Conservation (phyloP, 352 stramenopile genomes). For the Achlya hypogyna region DNA sequence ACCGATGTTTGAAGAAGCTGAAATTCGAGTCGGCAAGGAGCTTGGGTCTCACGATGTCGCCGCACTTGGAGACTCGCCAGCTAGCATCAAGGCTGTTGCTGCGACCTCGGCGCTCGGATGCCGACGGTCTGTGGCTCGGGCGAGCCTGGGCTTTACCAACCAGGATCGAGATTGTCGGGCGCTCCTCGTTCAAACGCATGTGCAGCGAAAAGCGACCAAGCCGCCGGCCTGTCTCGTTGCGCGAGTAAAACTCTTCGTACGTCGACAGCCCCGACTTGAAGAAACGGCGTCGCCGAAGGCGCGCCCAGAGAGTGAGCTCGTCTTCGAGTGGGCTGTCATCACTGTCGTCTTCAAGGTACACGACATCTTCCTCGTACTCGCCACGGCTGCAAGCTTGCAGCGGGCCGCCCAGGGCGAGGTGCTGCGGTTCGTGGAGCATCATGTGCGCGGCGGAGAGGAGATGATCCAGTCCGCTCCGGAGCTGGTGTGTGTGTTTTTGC, state of each 20-base stretch:
- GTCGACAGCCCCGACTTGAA: constrained; percentile 16
- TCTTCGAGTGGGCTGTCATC: background rate
- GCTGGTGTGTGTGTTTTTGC: background rate
- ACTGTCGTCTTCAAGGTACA: background rate
- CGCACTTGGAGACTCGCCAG: background rate
- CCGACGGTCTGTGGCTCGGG: background rate
- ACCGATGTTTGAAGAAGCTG: constrained; percentile 17
- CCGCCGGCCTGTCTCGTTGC: constrained; percentile 16
- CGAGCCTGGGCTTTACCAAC: background rate
- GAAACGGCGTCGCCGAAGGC: constrained; percentile 8
- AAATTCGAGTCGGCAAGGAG: constrained; percentile 1
- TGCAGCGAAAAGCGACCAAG: constrained; percentile 15
- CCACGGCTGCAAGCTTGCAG: too few species aligned
- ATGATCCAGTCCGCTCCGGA: too few species aligned
- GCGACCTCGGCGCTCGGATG: background rate
- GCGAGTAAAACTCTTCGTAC: constrained; percentile 19
- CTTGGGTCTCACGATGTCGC: constrained; percentile 9
- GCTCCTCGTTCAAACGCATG: background rate
- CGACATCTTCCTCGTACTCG: background rate
- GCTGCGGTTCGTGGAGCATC: too few species aligned
- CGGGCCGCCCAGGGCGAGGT: too few species aligned
- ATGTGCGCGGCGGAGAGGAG: background rate
- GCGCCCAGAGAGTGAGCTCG: background rate
- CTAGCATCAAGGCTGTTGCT: constrained; percentile 13
- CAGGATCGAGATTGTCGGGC: constrained; percentile 14